These are phyloP conservation scores for Barnettozyma populi DNA, from an alignment of 805 yeast genomes.

Conservation along the genomic window DNA sequence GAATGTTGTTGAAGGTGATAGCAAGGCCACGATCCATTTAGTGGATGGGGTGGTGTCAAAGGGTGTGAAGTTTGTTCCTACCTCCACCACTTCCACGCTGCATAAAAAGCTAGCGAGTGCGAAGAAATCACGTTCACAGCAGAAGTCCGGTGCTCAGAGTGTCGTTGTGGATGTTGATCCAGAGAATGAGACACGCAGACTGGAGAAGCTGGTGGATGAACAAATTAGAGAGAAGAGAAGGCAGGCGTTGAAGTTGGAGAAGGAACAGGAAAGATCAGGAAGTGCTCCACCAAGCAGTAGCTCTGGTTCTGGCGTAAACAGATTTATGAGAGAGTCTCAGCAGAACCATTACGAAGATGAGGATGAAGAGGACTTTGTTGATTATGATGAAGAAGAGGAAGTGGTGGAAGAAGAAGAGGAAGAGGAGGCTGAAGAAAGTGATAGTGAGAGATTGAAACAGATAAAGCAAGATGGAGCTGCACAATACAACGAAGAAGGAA, in stretches of 20 bases:
- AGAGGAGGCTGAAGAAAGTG: constrained; percentile 47
- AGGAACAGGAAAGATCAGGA: constrained; percentile 55
- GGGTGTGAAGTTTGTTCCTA: constrained; percentile 73
- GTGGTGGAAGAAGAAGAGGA: constrained; percentile 29
- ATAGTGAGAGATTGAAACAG: constrained; percentile 27
- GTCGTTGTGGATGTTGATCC: constrained; percentile 54
- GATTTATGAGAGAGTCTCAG: constrained; percentile 19
- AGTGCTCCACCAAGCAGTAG: constrained; percentile 29
- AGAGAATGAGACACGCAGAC: constrained; percentile 55
- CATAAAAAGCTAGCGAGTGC: constrained; percentile 77
- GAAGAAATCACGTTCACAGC: constrained; percentile 35
- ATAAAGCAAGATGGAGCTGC: constrained; percentile 44
- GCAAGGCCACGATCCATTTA: constrained; percentile 10
- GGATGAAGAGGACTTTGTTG: constrained; percentile 29
- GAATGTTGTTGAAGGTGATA: background rate
- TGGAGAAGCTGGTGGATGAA: constrained; percentile 63
- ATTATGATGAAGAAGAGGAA: constrained; percentile 34
- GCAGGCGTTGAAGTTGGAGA: constrained; percentile 44
- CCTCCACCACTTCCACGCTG: constrained; percentile 81
- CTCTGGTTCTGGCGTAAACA: constrained; percentile 9
- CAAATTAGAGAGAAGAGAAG: constrained; percentile 63
- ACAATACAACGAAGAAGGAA: constrained; percentile 32
- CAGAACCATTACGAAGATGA: constrained; percentile 44
- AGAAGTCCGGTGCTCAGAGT: constrained; percentile 33
- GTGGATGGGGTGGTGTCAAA: constrained; percentile 59